Evolutionary conservation across 2,329 filamentous ascomycete species (phyloP).

Genomic region (Aspergillus clavatus): DNA sequence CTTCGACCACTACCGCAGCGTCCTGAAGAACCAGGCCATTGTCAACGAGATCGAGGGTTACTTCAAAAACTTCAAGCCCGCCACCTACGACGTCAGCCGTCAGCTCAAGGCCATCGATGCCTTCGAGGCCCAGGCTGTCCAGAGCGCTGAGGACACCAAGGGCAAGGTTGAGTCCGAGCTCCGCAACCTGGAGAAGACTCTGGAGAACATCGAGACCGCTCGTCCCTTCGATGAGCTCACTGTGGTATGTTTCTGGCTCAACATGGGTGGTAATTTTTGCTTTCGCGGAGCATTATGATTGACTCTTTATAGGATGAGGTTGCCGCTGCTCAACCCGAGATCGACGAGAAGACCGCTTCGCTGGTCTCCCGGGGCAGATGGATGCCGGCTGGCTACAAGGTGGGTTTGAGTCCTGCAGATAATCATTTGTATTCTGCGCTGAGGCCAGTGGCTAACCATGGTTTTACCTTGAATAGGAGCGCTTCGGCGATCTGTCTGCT

Average conservation of each 20-base stretch:
- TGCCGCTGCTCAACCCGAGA: conserved; percentile 86
- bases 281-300: conserved; percentile 6
- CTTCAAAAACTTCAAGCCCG: conserved; percentile 85
- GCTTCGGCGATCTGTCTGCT: conserved; percentile 94
- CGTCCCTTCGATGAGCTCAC: conserved; percentile 95
- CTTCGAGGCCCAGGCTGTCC: conserved; percentile 93
- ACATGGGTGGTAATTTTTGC: not conserved
- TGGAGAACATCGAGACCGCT: conserved; percentile 95
- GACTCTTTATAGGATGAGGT: conserved; percentile 71
- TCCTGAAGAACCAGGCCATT: conserved; percentile 94
- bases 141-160: conserved; percentile 97
- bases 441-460: conserved; percentile 5
- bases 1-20: conserved; percentile 84
- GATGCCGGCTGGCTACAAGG: conserved; percentile 98
- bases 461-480: conserved; percentile 63
- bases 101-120: conserved; percentile 98
- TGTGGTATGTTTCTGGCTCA: conserved; percentile 63
- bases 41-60: conserved; percentile 97
- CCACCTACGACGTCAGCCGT: conserved; percentile 84
- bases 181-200: conserved; percentile 85
- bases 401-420: conserved; percentile 44
- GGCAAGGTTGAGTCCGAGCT: conserved; percentile 91
- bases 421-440: not conserved
- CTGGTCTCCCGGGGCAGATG: conserved; percentile 97
- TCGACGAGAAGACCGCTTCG: conserved; percentile 92